phyloP scores from a whole-genome alignment of 1,139 yeast species.

The Sugiyamaella sp. region DNA sequence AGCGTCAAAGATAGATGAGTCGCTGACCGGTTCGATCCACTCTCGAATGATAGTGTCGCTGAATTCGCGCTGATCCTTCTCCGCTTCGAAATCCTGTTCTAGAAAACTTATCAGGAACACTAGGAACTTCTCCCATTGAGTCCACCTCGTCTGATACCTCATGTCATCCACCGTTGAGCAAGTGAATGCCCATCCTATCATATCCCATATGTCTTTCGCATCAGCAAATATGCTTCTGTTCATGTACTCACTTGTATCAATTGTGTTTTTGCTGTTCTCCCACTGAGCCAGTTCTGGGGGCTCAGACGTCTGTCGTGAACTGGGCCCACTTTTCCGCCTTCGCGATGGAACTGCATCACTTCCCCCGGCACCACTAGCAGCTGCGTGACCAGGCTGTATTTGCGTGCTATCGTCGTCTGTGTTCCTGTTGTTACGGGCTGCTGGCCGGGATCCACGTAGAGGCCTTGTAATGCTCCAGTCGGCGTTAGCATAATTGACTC shows the following conservation, averaged over 20 bases:
- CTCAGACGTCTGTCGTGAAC: not conserved
- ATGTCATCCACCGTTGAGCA: slow-evolving; percentile 26
- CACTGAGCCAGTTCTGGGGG: not conserved
- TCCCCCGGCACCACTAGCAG: not conserved
- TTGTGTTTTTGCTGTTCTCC: not conserved
- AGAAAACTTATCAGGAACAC: slow-evolving; percentile 24
- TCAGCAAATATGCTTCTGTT: slow-evolving; percentile 17
- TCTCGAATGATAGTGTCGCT: slow-evolving; percentile 7
- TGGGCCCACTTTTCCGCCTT: not conserved
- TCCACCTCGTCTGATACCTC: slow-evolving; percentile 26
- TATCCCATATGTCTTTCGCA: slow-evolving; percentile 24
- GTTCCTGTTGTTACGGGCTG: too few species aligned
- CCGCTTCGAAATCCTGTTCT: slow-evolving; percentile 22
- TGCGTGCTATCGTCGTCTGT: too few species aligned
- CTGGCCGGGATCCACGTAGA: too few species aligned
- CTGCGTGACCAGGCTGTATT: too few species aligned
- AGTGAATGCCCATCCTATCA: slow-evolving; percentile 30
- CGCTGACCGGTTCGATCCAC: slow-evolving; percentile 16
- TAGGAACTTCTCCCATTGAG: slow-evolving; percentile 25
- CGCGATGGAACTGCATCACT: too few species aligned
- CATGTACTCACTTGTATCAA: slow-evolving; percentile 3
- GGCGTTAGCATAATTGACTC: slow-evolving; percentile 10
- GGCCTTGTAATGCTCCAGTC: not conserved
- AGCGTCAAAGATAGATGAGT: slow-evolving; percentile 14
- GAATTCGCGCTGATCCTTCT: not conserved